Base-by-base conservation (phyloP, 2,329 filamentous ascomycete genomes). In the Apiospora malaysiana region DNA sequence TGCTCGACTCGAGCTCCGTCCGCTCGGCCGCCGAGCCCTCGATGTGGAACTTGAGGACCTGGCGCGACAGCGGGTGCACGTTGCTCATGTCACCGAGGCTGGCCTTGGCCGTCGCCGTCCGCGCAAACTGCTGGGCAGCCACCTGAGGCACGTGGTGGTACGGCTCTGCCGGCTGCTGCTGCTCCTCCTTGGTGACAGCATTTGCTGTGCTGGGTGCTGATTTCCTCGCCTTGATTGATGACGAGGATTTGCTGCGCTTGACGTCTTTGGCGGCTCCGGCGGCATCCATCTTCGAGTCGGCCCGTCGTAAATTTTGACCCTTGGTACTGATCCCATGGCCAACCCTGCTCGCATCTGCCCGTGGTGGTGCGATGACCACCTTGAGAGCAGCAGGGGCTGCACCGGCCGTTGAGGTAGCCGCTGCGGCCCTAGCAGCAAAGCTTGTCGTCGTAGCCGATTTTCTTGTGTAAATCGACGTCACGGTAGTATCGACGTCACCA, bases 121-220 rank as follows among this genome's bases (percentile, higher is more conserved):
- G 80, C 12, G 84, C 80, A 75, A 90, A 90, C 71, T 89, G 87
- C 16, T 83, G 76, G 1, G 88, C 88, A 0, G 88, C 88, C 46
- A 86, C 83, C 69, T 83, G 82, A 18, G 89, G 89, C 2, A 89
- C 79, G 74, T 90, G 85, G 46, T 81, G 85, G 73, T 88, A 86
- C 8, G 56, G 51, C 27, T 59, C 51, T n/a, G 27, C 18, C 27
- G 51, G 27, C 18, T 47, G 43, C 14, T 25, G 51, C 2, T 59
- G 49, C 21, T 69, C 32, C 69, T 72, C 27, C 8, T 68, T 69
- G 14, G 43, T 14, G 16, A 32, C 40, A 23, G 32, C 40, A 32
- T 49, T 7, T 59, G 68, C 51, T 27, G 68, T 25, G n/a, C n/a
- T n/a, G 23, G 56, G 32, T 37, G 68, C 32, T 14, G 16, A 69